Percentiles rank a stretch among this genome's conserved stretches.
Conservation (phyloP, 169 alveolate species). For the Toxoplasma gondii region DNA sequence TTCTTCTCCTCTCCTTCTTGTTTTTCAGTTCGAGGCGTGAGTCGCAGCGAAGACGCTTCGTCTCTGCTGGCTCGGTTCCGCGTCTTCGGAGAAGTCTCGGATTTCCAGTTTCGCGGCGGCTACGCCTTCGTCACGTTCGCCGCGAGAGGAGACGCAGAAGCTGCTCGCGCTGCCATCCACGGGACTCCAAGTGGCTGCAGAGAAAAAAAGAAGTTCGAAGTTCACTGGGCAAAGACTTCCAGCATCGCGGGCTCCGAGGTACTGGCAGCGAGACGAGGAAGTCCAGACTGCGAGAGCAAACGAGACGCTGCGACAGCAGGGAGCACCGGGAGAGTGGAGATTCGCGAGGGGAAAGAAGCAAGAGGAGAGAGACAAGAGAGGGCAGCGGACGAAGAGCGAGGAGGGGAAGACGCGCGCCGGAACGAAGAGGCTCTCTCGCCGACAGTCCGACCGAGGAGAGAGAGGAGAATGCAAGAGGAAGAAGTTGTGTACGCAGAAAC, state of each 20-base stretch:
- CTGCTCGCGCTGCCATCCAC: slow-evolving; percentile 34
- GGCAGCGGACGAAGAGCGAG: too few relatives aligned
- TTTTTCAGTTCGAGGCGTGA: slow-evolving; percentile 37
- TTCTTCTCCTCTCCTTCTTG: not conserved
- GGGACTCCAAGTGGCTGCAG: slow-evolving; percentile 41
- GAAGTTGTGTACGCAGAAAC: too few relatives aligned
- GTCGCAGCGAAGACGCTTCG: slow-evolving; percentile 22
- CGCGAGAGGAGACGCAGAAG: not conserved
- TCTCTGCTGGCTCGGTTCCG: not conserved
- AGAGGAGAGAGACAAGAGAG: too few relatives aligned
- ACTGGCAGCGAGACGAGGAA: not conserved
- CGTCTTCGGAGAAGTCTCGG: not conserved
- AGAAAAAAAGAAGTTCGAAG: not conserved
- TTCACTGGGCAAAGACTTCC: slow-evolving; percentile 11
- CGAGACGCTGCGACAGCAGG: not conserved
- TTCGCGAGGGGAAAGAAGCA: not conserved
- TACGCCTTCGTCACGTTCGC: slow-evolving; percentile 22
- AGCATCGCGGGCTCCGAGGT: not conserved
- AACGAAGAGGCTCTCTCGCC: too few relatives aligned
- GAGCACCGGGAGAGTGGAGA: not conserved
- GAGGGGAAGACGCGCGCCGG: too few relatives aligned
- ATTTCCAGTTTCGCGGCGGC: slow-evolving; percentile 23
- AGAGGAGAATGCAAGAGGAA: too few relatives aligned
- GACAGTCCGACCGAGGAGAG: too few relatives aligned
- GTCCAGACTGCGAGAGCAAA: not conserved